Percentiles rank a stretch among this genome's conserved stretches.
Conservation (phyloP, 495 filamentous ascomycete genomes). For the Penicillium alfredii region DNA sequence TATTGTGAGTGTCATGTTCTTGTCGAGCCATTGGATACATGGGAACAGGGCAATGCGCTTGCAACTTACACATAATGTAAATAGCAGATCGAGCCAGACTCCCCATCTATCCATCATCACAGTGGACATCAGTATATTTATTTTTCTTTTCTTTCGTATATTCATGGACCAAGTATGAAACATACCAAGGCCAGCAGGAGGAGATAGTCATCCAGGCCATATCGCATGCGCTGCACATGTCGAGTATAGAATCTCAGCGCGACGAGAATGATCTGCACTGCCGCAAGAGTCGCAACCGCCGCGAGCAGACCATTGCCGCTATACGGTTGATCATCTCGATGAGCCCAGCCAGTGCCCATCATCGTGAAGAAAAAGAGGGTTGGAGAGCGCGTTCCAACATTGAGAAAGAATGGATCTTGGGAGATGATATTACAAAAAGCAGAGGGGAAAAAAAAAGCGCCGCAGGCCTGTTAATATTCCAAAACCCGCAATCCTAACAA, state of each 20-base stretch:
- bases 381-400: too few species aligned
- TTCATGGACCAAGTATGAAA: slow-evolving; percentile 1
- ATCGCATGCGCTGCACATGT: slow-evolving; percentile 14
- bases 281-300: slow-evolving; percentile 10
- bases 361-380: not conserved
- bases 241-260: slow-evolving; percentile 27
- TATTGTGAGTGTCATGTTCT: too few species aligned
- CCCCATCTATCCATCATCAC: slow-evolving; percentile 4
- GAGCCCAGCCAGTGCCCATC: not conserved
- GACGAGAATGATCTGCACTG: slow-evolving; percentile 19
- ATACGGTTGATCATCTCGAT: slow-evolving; percentile 3
- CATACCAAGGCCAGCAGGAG: slow-evolving; percentile 22
- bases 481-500: too few species aligned
- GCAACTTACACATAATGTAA: slow-evolving; percentile 15
- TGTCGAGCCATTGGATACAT: too few species aligned
- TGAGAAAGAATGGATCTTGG: too few species aligned
- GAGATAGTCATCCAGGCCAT: slow-evolving; percentile 27
- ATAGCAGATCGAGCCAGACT: slow-evolving; percentile 11
- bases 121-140: slow-evolving; percentile 4
- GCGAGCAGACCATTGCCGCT: slow-evolving; percentile 11
- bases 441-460: too few species aligned
- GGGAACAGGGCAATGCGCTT: too few species aligned
- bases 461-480: too few species aligned
- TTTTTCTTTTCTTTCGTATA: too few species aligned
- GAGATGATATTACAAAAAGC: too few species aligned